Evolutionary conservation across 129 eudicot species (phyloP).

Genomic region (Dittrichia graveolens): DNA sequence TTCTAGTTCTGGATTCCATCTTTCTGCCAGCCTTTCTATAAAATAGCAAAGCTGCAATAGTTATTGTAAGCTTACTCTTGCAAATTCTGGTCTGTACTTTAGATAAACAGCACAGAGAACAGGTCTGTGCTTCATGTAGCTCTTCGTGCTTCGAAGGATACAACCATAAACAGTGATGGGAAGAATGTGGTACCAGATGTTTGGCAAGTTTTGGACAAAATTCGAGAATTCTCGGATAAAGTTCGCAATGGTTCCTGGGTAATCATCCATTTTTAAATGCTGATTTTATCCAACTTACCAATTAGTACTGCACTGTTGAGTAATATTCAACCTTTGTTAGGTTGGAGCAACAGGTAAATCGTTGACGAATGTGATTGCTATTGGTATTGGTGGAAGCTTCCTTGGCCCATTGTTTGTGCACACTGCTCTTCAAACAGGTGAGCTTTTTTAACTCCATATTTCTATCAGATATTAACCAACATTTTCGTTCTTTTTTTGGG

Average conservation of each 20-base stretch:
- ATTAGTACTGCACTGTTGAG: not conserved
- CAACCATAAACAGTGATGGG: constrained; percentile 82
- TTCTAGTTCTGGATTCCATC: no score
- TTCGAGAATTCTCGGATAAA: constrained; percentile 82
- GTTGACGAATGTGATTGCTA: constrained; percentile 78
- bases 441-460: constrained; percentile 7
- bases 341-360: constrained; percentile 94
- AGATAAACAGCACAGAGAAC: constrained; percentile 95
- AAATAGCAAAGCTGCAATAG: no score
- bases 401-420: constrained; percentile 98
- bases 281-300: constrained; percentile 2
- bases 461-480: not conserved
- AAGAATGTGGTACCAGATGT: constrained; percentile 98
- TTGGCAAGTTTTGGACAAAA: constrained; percentile 96
- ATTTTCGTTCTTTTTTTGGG: not conserved
- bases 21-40: no score
- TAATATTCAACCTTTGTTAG: constrained; percentile 40
- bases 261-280: constrained; percentile 19
- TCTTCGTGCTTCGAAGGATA: constrained; percentile 89
- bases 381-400: constrained; percentile 99
- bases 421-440: constrained; percentile 99
- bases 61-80: no score
- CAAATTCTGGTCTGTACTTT: constrained; percentile 21
- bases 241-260: constrained; percentile 98
- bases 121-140: constrained; percentile 97